Evolutionary conservation across 345 rosid genomes (phyloP).

Genomic region (Eucalyptus marginata): DNA sequence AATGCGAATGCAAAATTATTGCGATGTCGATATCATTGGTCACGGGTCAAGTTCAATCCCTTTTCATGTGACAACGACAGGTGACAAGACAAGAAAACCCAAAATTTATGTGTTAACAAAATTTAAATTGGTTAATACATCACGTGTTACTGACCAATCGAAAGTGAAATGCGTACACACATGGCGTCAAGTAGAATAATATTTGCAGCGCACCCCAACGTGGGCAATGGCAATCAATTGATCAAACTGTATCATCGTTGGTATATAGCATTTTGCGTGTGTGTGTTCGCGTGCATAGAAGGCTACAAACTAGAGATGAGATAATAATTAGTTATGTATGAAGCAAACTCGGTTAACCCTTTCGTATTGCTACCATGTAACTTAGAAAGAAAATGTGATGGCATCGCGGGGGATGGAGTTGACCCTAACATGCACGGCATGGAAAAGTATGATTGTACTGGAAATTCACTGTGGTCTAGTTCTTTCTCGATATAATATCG

Average conservation of each 20-base stretch:
- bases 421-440: not conserved
- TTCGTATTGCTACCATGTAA: not conserved
- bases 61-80: not conserved
- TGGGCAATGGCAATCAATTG: not conserved
- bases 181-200: accelerated
- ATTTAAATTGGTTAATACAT: not conserved
- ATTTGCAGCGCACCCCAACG: no score
- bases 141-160: accelerated
- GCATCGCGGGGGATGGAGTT: not conserved
- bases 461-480: not conserved
- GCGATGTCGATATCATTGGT: not conserved
- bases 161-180: not conserved
- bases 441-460: not conserved
- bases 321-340: not conserved
- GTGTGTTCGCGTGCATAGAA: not conserved
- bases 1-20: not conserved
- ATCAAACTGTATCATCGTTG: not conserved
- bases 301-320: not conserved
- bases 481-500: not conserved
- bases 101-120: not conserved
- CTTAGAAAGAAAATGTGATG: not conserved
- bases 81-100: not conserved
- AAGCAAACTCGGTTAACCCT: not conserved
- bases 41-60: not conserved
- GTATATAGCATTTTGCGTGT: not conserved